Evolutionary conservation across 1,284 basidiomycete species (phyloP).

Genomic region (Ustilago curta): DNA sequence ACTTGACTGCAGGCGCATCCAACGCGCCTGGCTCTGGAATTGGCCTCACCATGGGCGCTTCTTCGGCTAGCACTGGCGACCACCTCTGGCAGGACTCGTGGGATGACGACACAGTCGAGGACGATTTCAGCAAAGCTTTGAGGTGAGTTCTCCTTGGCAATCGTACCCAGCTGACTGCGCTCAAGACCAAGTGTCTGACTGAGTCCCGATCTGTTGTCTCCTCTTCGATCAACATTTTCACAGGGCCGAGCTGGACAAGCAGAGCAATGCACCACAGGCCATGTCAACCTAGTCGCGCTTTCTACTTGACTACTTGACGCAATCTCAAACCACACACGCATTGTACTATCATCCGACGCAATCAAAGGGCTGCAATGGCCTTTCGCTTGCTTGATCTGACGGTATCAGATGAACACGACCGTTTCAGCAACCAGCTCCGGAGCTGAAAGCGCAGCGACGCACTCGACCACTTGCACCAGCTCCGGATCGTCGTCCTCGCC

Average conservation of each 20-base stretch:
- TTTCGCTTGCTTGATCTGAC: background rate
- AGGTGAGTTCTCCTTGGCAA: constrained; percentile 69
- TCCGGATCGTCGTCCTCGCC: constrained; percentile 11
- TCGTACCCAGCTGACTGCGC: no score
- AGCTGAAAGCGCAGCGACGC: constrained; percentile 31
- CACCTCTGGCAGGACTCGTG: constrained; percentile 99
- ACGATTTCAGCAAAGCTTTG: constrained; percentile 94
- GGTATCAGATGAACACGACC: constrained; percentile 35
- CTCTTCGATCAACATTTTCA: no score
- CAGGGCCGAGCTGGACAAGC: constrained; percentile 70
- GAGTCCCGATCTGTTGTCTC: no score
- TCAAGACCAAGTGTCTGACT: no score
- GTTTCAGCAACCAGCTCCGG: constrained; percentile 23
- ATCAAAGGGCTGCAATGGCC: background rate
- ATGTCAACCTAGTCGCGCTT: constrained; percentile 47
- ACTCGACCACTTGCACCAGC: constrained; percentile 40
- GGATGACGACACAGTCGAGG: constrained; percentile 99
- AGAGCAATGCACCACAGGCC: constrained; percentile 45
- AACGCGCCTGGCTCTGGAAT: constrained; percentile 39
- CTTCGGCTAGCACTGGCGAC: constrained; percentile 52
- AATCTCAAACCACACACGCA: constrained; percentile 4
- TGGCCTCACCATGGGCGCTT: constrained; percentile 52
- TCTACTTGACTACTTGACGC: no score
- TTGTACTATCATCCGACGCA: background rate
- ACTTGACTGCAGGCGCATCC: constrained; percentile 71